Evolutionary conservation across 2,329 filamentous ascomycete species (phyloP).

Genomic region (Mollisiaceae sp.): DNA sequence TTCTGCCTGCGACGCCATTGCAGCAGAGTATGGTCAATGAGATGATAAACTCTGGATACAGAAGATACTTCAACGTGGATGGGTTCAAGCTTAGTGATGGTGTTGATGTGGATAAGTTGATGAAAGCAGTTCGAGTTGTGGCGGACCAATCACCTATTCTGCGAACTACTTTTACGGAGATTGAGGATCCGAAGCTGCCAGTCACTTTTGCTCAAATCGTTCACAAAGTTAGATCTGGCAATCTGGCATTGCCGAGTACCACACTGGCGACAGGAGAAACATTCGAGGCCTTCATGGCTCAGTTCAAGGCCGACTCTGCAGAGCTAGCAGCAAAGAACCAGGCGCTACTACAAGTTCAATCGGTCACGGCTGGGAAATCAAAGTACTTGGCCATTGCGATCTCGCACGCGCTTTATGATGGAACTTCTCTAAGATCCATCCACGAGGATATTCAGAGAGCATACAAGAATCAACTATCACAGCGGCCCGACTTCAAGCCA

Average conservation of each 20-base stretch:
- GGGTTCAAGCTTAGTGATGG: conserved; percentile 63
- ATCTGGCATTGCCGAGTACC: background rate
- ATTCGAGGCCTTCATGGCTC: conserved; percentile 46
- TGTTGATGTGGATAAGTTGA: conserved; percentile 62
- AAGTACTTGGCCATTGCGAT: conserved; percentile 69
- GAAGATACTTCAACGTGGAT: conserved; percentile 86
- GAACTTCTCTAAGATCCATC: conserved; percentile 78
- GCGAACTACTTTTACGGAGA: conserved; percentile 72
- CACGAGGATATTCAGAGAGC: conserved; percentile 72
- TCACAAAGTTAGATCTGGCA: conserved; percentile 31
- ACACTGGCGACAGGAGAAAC: conserved; percentile 10
- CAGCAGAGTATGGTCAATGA: conserved; percentile 87
- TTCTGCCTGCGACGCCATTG: conserved; percentile 79
- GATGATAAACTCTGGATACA: conserved; percentile 76
- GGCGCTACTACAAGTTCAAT: conserved; percentile 55
- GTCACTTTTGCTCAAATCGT: conserved; percentile 62
- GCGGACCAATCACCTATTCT: conserved; percentile 70
- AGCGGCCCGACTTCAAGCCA: conserved; percentile 54
- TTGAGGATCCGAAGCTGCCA: conserved; percentile 64
- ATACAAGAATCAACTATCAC: conserved; percentile 55
- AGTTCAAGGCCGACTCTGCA: conserved; percentile 48
- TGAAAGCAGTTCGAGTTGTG: conserved; percentile 65
- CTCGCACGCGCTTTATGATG: conserved; percentile 88
- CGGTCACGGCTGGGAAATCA: conserved; percentile 44
- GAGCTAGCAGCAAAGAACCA: conserved; percentile 44